Evolutionary conservation across 2,329 filamentous ascomycete species (phyloP).

Genomic region (Exophiala bonariae): DNA sequence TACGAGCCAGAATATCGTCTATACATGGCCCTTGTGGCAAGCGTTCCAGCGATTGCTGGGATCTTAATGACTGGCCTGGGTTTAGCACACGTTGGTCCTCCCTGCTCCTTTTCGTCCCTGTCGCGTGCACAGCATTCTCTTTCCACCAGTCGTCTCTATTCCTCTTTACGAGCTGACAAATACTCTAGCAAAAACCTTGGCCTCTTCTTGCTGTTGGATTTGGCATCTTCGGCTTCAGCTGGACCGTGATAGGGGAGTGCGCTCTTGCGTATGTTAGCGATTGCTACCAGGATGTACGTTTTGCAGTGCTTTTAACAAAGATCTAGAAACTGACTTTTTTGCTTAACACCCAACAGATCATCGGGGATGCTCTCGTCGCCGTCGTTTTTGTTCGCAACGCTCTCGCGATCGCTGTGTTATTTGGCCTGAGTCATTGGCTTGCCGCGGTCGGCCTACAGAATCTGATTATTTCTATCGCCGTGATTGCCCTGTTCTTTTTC

Average conservation of each 20-base stretch:
- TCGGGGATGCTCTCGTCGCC: slow-evolving; percentile 2
- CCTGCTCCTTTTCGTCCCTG: too few species aligned
- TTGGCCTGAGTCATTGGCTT: background rate
- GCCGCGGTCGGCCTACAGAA: background rate
- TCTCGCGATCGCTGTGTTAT: background rate
- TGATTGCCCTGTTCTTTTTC: background rate
- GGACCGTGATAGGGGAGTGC: background rate
- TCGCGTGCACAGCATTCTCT: too few species aligned
- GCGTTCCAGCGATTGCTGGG: too few species aligned
- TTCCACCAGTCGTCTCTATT: too few species aligned
- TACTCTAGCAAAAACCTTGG: background rate
- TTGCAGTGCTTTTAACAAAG: background rate
- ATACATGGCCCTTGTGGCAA: too few species aligned
- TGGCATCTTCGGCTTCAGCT: background rate
- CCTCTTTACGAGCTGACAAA: too few species aligned
- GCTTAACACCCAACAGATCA: background rate
- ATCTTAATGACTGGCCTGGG: too few species aligned
- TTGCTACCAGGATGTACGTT: background rate
- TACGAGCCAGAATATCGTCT: too few species aligned
- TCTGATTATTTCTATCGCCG: background rate
- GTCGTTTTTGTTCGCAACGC: background rate
- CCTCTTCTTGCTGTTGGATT: background rate
- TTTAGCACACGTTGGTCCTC: too few species aligned
- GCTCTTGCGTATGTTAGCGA: background rate
- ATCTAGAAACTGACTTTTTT: background rate